These are phyloP conservation scores for Zoysia pacifica DNA, from an alignment of 176 grass and related monocot species.

Conservation along the genomic window DNA sequence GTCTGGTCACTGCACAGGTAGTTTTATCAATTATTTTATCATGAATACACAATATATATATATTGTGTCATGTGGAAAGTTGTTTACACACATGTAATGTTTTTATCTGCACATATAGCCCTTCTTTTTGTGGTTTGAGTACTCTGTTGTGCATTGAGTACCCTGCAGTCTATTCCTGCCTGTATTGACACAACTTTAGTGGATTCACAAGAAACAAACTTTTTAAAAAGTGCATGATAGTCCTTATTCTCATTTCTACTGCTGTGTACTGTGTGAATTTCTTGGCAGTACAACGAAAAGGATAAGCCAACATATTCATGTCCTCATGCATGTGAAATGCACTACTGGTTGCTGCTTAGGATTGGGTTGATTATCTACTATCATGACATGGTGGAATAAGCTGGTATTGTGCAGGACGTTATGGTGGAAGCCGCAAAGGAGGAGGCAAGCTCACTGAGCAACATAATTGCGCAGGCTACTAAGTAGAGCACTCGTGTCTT, in stretches of 20 bases:
- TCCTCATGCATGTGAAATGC: conserved; percentile 44
- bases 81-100: conserved; percentile 11
- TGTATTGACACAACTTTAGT: background rate
- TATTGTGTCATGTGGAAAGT: background rate
- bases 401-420: conserved; percentile 46
- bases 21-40: background rate
- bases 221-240: background rate
- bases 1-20: conserved; percentile 79
- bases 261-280: background rate
- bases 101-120: background rate
- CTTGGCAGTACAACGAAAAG: conserved; percentile 30
- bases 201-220: conserved; percentile 21
- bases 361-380: conserved; percentile 33
- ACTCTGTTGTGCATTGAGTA: background rate
- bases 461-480: conserved; percentile 70
- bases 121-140: background rate
- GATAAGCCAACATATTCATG: conserved; percentile 24
- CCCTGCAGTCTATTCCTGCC: background rate
- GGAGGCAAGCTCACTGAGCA: conserved; percentile 63
- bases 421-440: conserved; percentile 73
- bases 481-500: conserved; percentile 54
- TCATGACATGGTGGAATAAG: conserved; percentile 43
- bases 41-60: background rate
- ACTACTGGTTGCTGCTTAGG: conserved; percentile 22
- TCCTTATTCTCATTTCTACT: background rate